Evolutionary conservation across 2,329 filamentous ascomycete species (phyloP).

Genomic region (Fusarium annulatum): DNA sequence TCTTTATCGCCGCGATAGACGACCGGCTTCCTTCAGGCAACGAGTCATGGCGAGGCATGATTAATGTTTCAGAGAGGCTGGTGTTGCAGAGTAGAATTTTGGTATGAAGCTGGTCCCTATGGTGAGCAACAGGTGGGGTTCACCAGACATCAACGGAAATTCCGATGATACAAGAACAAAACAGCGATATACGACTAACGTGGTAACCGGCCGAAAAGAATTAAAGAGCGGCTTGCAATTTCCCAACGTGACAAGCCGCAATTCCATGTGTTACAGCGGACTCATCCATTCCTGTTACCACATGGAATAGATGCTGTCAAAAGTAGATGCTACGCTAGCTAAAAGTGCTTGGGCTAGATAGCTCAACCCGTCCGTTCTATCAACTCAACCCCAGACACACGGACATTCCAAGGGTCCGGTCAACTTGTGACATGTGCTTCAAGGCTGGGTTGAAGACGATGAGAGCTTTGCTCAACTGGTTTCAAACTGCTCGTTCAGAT

Average conservation of each 20-base stretch:
- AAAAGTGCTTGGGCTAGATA: background rate
- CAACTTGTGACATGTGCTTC: conserved; percentile 1
- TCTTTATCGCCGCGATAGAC: conserved; percentile 13
- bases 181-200: background rate
- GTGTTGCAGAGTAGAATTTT: conserved; percentile 33
- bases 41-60: conserved; percentile 35
- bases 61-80: conserved; percentile 14
- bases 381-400: conserved; percentile 20
- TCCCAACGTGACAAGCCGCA: background rate
- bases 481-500: background rate
- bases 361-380: conserved; percentile 17
- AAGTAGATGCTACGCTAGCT: conserved; percentile 6
- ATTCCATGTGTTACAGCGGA: background rate
- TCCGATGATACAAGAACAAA: background rate
- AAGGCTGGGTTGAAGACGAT: background rate
- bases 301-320: conserved; percentile 7
- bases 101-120: conserved; percentile 16
- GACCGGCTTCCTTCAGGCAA: background rate
- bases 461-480: background rate
- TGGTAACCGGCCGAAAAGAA: background rate
- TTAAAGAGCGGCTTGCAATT: background rate
- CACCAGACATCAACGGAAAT: background rate
- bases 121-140: conserved; percentile 4
- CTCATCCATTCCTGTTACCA: conserved; percentile 4
- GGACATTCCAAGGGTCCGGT: conserved; percentile 14